Evolutionary conservation across 169 alveolate species (phyloP), one percentile per base, ranked within the genome.

Genomic region (Plasmodium relictum): DNA sequence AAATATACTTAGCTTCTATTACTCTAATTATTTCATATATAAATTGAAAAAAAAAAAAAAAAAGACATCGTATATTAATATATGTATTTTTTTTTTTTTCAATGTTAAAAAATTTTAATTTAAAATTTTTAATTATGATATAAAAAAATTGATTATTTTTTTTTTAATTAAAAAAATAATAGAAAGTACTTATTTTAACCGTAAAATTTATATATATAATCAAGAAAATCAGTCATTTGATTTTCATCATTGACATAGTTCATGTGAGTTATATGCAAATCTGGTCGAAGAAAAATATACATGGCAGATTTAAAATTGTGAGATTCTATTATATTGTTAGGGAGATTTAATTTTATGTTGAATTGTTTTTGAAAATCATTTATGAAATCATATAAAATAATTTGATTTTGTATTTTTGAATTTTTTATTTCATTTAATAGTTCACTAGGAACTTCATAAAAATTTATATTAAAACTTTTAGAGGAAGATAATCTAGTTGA

Each of bases 251-350:
- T 73, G 7, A 73, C 73, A 59, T 73, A 73, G 59, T 73, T 73
- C 71, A 73, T 73, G 73, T 73, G 88, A 1, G 88, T 73, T 37
- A 73, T 73, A 9, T 73, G 88, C 71, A 73, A 58, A 16, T 73
- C 88, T 16, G 88, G 88, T 0, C 73, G 44, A 18, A 73, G 45
- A 20, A 73, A 73, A 73, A 73, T 73, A 12, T 73, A 73, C 72
- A 73, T 73, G n/a, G 88, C 88, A 22, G 88, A 50, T 59, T 48
- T 41, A 18, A 65, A 48, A 18, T 63, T 58, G 59, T 48, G 24
- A 14, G 54, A 61, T n/a, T 59, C 20, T 6, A 48, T 73, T 12
- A 48, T 14, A 31, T 12, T 48, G 16, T 63, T 37, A 42, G 88
- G 88, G 3, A 50, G 31, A 22, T 39, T 48, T 6, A 73, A 14